Evolutionary conservation across 257 asterid genomes (phyloP).

Genomic region (Avicennia marina): DNA sequence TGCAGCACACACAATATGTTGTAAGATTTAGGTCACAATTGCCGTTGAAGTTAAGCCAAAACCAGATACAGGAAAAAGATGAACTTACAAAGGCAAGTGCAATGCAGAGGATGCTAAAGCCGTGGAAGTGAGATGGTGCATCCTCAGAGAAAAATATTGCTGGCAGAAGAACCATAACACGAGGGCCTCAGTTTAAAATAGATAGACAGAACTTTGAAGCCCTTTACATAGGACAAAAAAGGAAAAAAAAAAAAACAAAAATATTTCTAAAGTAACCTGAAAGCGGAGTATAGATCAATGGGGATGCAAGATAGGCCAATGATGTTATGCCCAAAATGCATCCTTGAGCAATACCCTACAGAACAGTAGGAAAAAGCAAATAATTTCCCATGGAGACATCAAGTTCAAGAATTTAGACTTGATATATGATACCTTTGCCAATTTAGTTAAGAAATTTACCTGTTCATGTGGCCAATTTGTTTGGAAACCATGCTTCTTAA

Average conservation of each 20-base stretch:
- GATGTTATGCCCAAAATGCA: constrained; percentile 52
- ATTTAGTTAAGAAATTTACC: constrained; percentile 23
- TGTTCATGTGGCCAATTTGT: constrained; percentile 55
- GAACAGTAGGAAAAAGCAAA: not conserved
- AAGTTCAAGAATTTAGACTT: no score
- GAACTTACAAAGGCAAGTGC: constrained; percentile 19
- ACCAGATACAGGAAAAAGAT: not conserved
- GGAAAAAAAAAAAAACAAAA: no score
- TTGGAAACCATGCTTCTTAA: constrained; percentile 60
- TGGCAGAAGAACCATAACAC: not conserved
- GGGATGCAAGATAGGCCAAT: constrained; percentile 42
- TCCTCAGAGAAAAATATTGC: constrained; percentile 25
- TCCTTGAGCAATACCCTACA: constrained; percentile 69
- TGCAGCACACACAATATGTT: constrained; percentile 26
- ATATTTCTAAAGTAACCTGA: constrained; percentile 2
- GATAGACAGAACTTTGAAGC: not conserved
- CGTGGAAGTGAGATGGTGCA: constrained; percentile 29
- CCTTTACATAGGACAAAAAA: no score
- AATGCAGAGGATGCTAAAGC: constrained; percentile 21
- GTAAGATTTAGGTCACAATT: not conserved
- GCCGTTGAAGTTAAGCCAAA: no score
- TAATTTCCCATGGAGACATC: not conserved
- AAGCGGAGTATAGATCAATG: constrained; percentile 28
- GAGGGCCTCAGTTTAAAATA: not conserved
- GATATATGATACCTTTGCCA: not conserved